These are phyloP conservation scores for Cercospora nicotianae DNA, from an alignment of 2,329 filamentous ascomycete species.

Conservation along the genomic window DNA sequence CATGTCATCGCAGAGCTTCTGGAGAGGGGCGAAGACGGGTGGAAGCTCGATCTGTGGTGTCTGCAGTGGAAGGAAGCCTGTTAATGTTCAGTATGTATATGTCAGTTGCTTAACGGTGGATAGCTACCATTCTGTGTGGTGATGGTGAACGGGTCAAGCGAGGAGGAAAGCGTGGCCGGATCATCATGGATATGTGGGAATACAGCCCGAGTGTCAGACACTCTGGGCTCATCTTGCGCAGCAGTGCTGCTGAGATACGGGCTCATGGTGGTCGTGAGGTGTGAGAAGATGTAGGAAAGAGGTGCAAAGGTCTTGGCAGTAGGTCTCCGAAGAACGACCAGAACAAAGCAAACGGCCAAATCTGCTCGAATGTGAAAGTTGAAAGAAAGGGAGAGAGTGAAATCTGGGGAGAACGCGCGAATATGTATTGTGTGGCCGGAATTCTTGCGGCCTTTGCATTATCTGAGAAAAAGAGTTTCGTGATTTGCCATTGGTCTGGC, in stretches of 20 bases:
- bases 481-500: slow-evolving; percentile 28
- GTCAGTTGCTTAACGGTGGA: not conserved
- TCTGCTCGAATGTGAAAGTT: slow-evolving; percentile 5
- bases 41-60: slow-evolving; percentile 60
- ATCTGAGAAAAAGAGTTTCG: slow-evolving; percentile 14
- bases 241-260: slow-evolving; percentile 23
- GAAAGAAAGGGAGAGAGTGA: slow-evolving; percentile 23
- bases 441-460: slow-evolving; percentile 16
- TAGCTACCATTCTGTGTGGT: slow-evolving; percentile 61
- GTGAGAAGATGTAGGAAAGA: slow-evolving; percentile 9
- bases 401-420: slow-evolving; percentile 19
- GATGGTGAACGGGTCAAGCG: slow-evolving; percentile 64
- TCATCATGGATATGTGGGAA: slow-evolving; percentile 35
- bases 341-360: slow-evolving; percentile 14
- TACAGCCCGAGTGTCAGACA: slow-evolving; percentile 23
- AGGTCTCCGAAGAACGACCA: slow-evolving; percentile 4
- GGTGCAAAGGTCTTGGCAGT: slow-evolving; percentile 13
- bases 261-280: slow-evolving; percentile 20
- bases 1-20: slow-evolving; percentile 72
- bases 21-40: slow-evolving; percentile 68
- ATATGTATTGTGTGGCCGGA: slow-evolving; percentile 31
- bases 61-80: slow-evolving; percentile 66
- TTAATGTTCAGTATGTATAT: not conserved
- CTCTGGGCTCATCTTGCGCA: slow-evolving; percentile 14
- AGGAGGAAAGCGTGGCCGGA: slow-evolving; percentile 30